Evolutionary conservation across 805 yeast genomes (phyloP), one percentile per base, ranked within the genome.

Genomic region (Teunomyces atbi): DNA sequence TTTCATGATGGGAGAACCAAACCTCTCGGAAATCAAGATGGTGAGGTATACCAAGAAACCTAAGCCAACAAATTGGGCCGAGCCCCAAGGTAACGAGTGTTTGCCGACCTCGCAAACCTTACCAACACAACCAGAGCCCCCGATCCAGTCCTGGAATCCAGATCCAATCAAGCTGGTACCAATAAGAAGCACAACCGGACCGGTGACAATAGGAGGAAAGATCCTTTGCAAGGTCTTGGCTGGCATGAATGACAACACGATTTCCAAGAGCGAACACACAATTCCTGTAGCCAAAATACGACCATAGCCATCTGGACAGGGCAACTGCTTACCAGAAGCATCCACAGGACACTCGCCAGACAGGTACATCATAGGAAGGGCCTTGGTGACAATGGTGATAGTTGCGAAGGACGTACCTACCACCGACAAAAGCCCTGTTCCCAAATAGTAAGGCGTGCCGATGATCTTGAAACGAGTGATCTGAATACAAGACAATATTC

Each of bases 1-100:
- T 61, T 86, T 89, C 94, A 90, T 86, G 59, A 90, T 86, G 45
- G 97, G 97, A 16, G 97, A 82, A 21, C 97, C 97, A 77, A 86
- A 90, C 62, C 82, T 81, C 65, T 91, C 97, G 58, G 86, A 78
- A 27, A 89, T 45, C 46, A 90, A 76, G 58, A 91, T 89, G 5
- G 88, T 72, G 21, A 81, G 76, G 59, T 79, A 87, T 8, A 89
- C 96, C 29, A 84, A 68, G 74, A 90, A 89, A 3, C 97, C 97
- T 27, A 90, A 75, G 40, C 97, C 97, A 54, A 91, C 68, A 59
- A 84, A 90, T 59, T 84, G 78, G 10, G 96, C 96, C 12, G 92
- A 81, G 5, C 97, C 97, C 89, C 92, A 90, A 2, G 78, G 77
- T 42, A 78, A 75, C 6, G 74, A 68, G 57, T 76, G 79, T 10